phyloP scores from a whole-genome alignment of 2,329 filamentous ascomycete genomes.

The Colletotrichum filicis region DNA sequence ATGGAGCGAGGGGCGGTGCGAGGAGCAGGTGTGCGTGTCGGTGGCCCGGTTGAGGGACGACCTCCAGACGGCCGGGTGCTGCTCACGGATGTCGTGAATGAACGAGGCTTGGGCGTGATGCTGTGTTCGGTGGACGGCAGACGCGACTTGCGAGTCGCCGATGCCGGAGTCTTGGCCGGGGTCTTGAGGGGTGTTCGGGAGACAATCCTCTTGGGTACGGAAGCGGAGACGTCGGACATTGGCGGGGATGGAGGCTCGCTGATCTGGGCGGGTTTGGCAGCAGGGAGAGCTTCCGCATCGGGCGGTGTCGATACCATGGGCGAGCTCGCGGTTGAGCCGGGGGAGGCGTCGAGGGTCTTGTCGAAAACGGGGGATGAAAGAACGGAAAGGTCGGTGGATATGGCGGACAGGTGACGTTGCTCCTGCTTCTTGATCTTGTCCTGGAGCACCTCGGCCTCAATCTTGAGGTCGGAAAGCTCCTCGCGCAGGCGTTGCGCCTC shows the following conservation, averaged over 20 bases:
- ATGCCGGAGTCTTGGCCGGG: constrained; percentile 59
- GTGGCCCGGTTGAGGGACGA: constrained; percentile 54
- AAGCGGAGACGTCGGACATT: constrained; percentile 83
- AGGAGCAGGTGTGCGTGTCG: constrained; percentile 64
- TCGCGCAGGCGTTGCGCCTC: constrained; percentile 90
- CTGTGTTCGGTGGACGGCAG: constrained; percentile 44
- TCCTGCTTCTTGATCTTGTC: constrained; percentile 88
- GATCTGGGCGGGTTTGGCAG: constrained; percentile 69
- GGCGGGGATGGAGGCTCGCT: constrained; percentile 93
- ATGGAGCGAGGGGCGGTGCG: constrained; percentile 58
- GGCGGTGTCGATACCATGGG: constrained; percentile 91
- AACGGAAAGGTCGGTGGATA: constrained; percentile 71
- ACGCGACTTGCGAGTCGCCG: constrained; percentile 61
- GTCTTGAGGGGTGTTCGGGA: constrained; percentile 49
- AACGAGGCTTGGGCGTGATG: constrained; percentile 62
- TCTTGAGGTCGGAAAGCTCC: constrained; percentile 91
- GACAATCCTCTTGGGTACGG: constrained; percentile 13
- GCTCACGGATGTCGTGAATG: constrained; percentile 49
- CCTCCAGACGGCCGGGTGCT: constrained; percentile 44
- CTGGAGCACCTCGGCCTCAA: constrained; percentile 93
- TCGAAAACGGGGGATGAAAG: constrained; percentile 80
- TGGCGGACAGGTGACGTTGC: constrained; percentile 65
- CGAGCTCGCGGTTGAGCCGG: constrained; percentile 88
- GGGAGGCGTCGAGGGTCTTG: constrained; percentile 75
- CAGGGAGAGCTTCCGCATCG: constrained; percentile 52